phyloP scores from a whole-genome alignment of 352 stramenopile species.

The Phytopythium delawarense region DNA sequence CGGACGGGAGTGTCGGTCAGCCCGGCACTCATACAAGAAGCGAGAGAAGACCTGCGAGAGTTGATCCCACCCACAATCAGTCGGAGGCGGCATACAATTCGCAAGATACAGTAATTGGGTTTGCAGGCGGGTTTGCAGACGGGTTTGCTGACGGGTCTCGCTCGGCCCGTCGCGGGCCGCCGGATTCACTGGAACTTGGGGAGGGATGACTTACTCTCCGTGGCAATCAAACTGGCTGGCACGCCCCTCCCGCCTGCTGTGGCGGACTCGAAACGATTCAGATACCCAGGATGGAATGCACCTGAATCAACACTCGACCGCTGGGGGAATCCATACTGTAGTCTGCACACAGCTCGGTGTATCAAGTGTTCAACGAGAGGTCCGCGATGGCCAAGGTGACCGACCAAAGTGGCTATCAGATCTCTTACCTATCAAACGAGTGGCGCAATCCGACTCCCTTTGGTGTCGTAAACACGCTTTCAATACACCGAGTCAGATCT shows the following conservation, averaged over 20 bases:
- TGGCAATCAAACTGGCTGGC: neutral
- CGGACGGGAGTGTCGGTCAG: neutral
- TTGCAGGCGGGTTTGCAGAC: neutral
- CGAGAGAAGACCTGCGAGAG: neutral
- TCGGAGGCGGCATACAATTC: neutral
- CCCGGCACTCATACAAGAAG: neutral
- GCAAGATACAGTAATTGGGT: neutral
- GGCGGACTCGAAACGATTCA: neutral
- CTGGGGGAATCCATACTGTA: no score
- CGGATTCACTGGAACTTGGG: neutral
- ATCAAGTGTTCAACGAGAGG: neutral
- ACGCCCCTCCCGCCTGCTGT: neutral
- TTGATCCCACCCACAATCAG: neutral
- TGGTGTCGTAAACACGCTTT: slow-evolving; percentile 3
- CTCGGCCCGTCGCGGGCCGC: neutral
- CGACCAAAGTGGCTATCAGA: no score
- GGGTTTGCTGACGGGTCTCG: neutral
- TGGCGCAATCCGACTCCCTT: neutral
- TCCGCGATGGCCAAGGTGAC: neutral
- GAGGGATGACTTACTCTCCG: neutral
- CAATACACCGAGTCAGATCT: neutral
- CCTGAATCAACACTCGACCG: no score
- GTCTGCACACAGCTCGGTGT: no score
- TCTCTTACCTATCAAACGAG: slow-evolving; percentile 4
- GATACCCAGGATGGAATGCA: no score